Evolutionary conservation across 495 filamentous ascomycete genomes (phyloP), one percentile per base, ranked within the genome.

Genomic region (Sphaerosporella brunnea): DNA sequence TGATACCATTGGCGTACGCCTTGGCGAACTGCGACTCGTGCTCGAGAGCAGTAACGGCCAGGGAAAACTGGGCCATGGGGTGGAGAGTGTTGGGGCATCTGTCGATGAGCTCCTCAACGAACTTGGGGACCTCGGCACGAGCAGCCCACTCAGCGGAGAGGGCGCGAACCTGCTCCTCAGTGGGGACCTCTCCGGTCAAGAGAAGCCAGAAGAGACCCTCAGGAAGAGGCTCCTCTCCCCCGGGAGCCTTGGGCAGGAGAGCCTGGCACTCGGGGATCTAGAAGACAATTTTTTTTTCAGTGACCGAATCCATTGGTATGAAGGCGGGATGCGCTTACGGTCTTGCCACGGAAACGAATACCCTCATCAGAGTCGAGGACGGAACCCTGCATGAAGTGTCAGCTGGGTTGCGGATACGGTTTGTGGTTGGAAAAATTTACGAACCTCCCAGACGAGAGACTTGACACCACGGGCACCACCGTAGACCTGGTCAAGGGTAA

Each of bases 141-240:
- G 90, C 90, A 67, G 90, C 90, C 92, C 87, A 96, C 66, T 96
- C 92, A 39, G 87, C 85, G 57, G 92, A 96, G 51, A 97, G 79
- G 50, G 87, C 86, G 62, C 86, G 85, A 54, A 95, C 92, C 72
- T 97, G 90, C 72, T 94, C 82, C 72, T 93, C 90, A 49, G 77
- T 83, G 51, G 90, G 90, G 53, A 97, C 80, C 71, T 97, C 87
- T 50, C 90, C 90, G 51, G 90, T 97, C 65, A 97, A 66, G 62
- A 97, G 82, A 51, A 97, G 80, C 92, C 92, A 97, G 82, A 97
- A 97, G 65, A 97, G 83, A 74, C 80, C 92, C 77, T 97, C 90
- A 30, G 90, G 90, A 15, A 97, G 75, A 59, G 92, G 92, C 73
- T 97, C 87, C 65, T 83, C 68, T 69, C 90, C 90, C 59, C 90